Evolutionary conservation across 1,139 yeast genomes (phyloP), one percentile per base, ranked within the genome.

Genomic region (Zhuliangozyma blackwelliae): DNA sequence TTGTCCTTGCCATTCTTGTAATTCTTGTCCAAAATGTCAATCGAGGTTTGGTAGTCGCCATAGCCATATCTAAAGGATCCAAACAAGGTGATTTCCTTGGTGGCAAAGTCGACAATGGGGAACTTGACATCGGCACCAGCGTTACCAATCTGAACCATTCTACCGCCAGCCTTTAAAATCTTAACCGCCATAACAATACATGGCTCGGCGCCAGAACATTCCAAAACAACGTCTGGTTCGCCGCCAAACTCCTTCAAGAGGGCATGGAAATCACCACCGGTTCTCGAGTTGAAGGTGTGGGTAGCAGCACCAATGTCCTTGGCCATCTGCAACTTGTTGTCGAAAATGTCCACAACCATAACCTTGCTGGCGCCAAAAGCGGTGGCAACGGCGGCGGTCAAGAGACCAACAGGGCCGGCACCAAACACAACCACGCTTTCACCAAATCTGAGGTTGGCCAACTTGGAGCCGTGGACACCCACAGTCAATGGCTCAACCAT

Each of bases 371-470:
- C 95, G 27, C 97, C 97, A 48, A 83, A 85, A 10, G 90, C 85
- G 39, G 74, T 74, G 16, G 94, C 95, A 26, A 82, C 82, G 29
- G 84, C 77, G 27, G 95, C 95, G 36, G 82, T 71, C 43, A 89
- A 68, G 35, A 89, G 63, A 27, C 97, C 97, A 44, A 89, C 92
- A 8, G 97, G 96, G 10, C 97, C 97, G 25, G 96, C 96, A 36
- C 97, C 97, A 49, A 85, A 83, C 5, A 89, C 84, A 29, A 81
- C 80, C 21, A 82, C 86, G 10, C 75, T 68, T 44, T 86, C 94
- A 43, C 94, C 95, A 46, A 84, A 78, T 31, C 64, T 70, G 39
- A 85, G 67, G 25, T 71, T 72, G n/a, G 84, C 86, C 40, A 79
- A 70, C 57, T 80, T 83, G 42, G 81, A 72, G 5, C 92, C 92